These are phyloP conservation scores for Sphaerulina vaccinii DNA, from an alignment of 2,329 filamentous ascomycete species.

Conservation along the genomic window DNA sequence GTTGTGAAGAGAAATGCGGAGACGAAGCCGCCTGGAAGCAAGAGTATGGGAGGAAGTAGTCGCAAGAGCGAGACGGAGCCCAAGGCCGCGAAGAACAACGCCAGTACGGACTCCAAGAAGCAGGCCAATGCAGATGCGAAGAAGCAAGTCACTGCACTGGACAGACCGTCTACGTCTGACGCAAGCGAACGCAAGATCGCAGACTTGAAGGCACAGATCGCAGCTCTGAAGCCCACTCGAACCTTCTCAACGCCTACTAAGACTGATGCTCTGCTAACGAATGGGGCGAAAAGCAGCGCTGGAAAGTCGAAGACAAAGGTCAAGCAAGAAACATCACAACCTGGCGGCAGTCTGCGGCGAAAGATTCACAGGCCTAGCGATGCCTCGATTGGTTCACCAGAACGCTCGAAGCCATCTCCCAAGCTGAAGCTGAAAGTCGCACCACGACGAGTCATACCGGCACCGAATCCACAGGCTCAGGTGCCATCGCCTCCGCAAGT, in stretches of 20 bases:
- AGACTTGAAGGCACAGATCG: constrained; percentile 34
- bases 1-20: constrained; percentile 17
- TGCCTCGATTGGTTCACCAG: constrained; percentile 21
- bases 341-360: constrained; percentile 21
- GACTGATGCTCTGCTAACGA: constrained; percentile 1
- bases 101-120: constrained; percentile 11
- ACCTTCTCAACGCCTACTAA: constrained; percentile 25
- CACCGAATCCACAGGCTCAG: constrained; percentile 36
- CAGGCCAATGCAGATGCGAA: constrained; percentile 16
- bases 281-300: constrained; percentile 27
- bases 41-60: constrained; percentile 20
- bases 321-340: constrained; percentile 18
- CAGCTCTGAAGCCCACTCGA: constrained; percentile 30
- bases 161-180: constrained; percentile 16
- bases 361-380: constrained; percentile 24
- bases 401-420: constrained; percentile 28
- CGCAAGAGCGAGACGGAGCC: constrained; percentile 16
- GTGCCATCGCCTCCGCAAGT: constrained; percentile 30
- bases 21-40: constrained; percentile 18
- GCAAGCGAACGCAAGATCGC: constrained; percentile 29
- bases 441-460: constrained; percentile 24
- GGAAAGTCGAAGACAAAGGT: constrained; percentile 18
- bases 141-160: constrained; percentile 18
- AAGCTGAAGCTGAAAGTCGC: constrained; percentile 34
- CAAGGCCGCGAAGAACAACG: not conserved